Conservation (phyloP, 1,284 basidiomycete genomes). For the Ceratobasidium sp. region DNA sequence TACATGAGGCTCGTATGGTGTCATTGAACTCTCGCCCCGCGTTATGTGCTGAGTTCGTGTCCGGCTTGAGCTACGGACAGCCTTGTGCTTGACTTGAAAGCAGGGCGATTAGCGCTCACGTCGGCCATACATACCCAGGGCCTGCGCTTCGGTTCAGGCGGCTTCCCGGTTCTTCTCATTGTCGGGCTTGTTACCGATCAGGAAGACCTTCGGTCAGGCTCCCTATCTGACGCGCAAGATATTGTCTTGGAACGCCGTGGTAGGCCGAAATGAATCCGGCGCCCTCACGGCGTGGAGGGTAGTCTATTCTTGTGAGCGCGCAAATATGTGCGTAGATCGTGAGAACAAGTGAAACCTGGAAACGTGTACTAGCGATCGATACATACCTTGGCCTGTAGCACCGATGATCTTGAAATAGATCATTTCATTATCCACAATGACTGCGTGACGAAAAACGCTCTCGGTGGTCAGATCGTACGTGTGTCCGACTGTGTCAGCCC, state of each 20-base stretch:
- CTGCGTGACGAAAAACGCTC: constrained; percentile 93
- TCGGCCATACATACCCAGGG: constrained; percentile 59
- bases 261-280: constrained; percentile 99
- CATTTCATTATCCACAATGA: constrained; percentile 91
- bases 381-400: constrained; percentile 91
- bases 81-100: constrained; percentile 81
- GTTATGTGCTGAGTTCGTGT: constrained; percentile 94
- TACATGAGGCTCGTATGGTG: constrained; percentile 88
- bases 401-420: constrained; percentile 94
- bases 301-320: constrained; percentile 87
- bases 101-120: too few relatives aligned
- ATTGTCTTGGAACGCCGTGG: constrained; percentile 95
- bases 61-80: constrained; percentile 97
- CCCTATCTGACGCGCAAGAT: constrained; percentile 94
- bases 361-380: not conserved
- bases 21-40: constrained; percentile 95
- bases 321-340: too few relatives aligned
- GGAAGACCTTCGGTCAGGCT: constrained; percentile 83
- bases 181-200: constrained; percentile 94
- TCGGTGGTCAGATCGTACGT: constrained; percentile 95
- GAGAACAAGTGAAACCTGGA: not conserved
- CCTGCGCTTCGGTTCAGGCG: constrained; percentile 87
- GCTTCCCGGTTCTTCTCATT: constrained; percentile 89
- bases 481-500: constrained; percentile 57
- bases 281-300: constrained; percentile 95